Percentiles rank a stretch among this genome's conserved stretches.
phyloP scores from a whole-genome alignment of 1,139 yeast genomes.

The Hyphopichia wangnamkhiaoensis region DNA sequence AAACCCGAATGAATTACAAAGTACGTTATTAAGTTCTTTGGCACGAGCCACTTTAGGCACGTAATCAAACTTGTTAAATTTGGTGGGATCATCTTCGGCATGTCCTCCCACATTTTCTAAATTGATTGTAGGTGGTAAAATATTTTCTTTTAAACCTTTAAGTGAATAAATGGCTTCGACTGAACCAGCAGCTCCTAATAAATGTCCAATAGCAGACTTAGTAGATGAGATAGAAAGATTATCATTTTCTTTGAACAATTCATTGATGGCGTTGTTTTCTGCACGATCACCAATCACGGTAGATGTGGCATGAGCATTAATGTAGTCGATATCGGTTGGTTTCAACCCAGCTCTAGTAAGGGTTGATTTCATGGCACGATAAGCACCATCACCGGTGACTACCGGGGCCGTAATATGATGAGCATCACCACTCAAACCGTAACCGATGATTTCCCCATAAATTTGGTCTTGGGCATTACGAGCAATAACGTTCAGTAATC shows the following conservation, averaged over 20 bases:
- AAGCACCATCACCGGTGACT: constrained; percentile 82
- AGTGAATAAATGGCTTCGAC: constrained; percentile 86
- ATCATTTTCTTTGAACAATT: constrained; percentile 42
- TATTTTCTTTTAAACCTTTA: constrained; percentile 55
- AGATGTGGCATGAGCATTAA: constrained; percentile 97
- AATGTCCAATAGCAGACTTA: constrained; percentile 91
- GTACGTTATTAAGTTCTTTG: constrained; percentile 52
- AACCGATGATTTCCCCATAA: constrained; percentile 81
- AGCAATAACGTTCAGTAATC: constrained; percentile 67
- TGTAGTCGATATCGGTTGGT: constrained; percentile 60
- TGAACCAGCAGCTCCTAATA: constrained; percentile 95
- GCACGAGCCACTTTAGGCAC: constrained; percentile 51
- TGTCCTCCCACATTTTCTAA: constrained; percentile 54
- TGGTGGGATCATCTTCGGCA: constrained; percentile 36
- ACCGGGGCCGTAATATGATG: constrained; percentile 91
- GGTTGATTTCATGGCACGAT: constrained; percentile 79
- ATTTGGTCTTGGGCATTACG: constrained; percentile 61
- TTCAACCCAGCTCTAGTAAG: constrained; percentile 46
- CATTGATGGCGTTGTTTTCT: constrained; percentile 73
- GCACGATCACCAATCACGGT: constrained; percentile 88
- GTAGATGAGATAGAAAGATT: constrained; percentile 67
- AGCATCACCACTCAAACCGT: constrained; percentile 91
- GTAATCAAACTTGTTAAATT: constrained; percentile 57
- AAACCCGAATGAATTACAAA: constrained; percentile 93
- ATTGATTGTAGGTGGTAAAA: constrained; percentile 81